Evolutionary conservation across 495 filamentous ascomycete species (phyloP).

Genomic region (Lasiosphaeria miniovina): DNA sequence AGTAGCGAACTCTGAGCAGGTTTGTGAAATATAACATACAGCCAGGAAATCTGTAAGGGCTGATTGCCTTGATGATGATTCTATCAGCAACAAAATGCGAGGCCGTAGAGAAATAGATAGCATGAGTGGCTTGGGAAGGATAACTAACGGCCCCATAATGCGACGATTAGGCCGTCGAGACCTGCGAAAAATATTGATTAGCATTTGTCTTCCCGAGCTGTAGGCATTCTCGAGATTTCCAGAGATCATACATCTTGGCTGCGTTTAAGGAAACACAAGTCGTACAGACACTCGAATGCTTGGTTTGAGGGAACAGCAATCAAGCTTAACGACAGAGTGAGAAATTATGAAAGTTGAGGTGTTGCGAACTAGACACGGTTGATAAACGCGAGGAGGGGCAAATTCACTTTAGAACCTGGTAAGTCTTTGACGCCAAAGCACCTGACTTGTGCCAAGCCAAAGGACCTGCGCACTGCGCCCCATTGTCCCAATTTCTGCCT

Average conservation of each 20-base stretch:
- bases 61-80: constrained; percentile 48
- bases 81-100: constrained; percentile 1
- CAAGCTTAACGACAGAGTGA: not conserved
- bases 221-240: not conserved
- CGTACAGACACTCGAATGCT: not conserved
- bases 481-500: too few species aligned
- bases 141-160: constrained; percentile 38
- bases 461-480: constrained; percentile 2
- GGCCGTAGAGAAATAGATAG: not conserved
- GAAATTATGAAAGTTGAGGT: not conserved
- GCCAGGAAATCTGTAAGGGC: constrained; percentile 80
- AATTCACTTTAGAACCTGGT: constrained; percentile 22
- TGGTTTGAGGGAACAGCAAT: not conserved
- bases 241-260: not conserved
- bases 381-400: constrained; percentile 30
- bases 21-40: constrained; percentile 39
- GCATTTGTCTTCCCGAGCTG: not conserved
- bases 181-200: constrained; percentile 10
- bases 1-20: not conserved
- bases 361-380: constrained; percentile 2
- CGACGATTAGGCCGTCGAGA: constrained; percentile 25
- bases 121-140: not conserved
- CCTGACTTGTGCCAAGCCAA: constrained; percentile 15
- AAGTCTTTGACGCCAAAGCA: constrained; percentile 26
- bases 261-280: too few species aligned